A percentile compares a stretch with the other conserved stretches of the same genome.
phyloP scores from a whole-genome alignment of 176 grass and related monocot genomes.

The Carex scoparia region DNA sequence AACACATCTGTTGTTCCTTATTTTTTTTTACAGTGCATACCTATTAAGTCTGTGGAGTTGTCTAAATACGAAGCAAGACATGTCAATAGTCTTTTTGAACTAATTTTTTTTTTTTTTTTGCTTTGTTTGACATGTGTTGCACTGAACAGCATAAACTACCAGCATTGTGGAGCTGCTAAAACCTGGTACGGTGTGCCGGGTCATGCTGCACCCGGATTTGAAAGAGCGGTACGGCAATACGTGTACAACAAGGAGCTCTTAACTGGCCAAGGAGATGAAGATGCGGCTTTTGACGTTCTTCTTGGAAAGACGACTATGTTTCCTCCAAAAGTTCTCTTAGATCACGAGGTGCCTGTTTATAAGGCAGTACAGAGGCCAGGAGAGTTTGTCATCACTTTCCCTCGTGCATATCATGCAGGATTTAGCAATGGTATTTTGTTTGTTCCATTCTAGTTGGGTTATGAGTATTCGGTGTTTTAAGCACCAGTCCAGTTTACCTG shows the following conservation, averaged over 20 bases:
- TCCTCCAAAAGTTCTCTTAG: conserved; percentile 75
- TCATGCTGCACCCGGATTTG: conserved; percentile 76
- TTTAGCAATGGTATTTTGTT: conserved; percentile 89
- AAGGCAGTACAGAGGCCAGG: conserved; percentile 92
- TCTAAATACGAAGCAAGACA: background rate
- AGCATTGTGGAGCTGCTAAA: conserved; percentile 93
- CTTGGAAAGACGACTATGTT: conserved; percentile 98
- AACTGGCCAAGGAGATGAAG: conserved; percentile 54
- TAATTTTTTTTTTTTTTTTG: background rate
- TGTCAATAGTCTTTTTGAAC: background rate
- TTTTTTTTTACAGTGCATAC: background rate
- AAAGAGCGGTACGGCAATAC: conserved; percentile 56
- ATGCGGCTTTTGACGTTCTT: conserved; percentile 93
- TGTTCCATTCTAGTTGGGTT: background rate
- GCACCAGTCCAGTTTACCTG: background rate
- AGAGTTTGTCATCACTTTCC: conserved; percentile 94
- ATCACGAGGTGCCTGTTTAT: conserved; percentile 80
- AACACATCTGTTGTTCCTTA: background rate
- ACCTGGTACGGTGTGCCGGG: conserved; percentile 99
- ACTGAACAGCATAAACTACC: conserved; percentile 84
- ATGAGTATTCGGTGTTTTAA: background rate
- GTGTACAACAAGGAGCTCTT: conserved; percentile 87
- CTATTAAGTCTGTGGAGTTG: background rate
- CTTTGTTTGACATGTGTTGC: background rate
- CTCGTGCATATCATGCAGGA: conserved; percentile 82